phyloP scores from a whole-genome alignment of 2,329 filamentous ascomycete genomes.

The Hymenoscyphus scutula region DNA sequence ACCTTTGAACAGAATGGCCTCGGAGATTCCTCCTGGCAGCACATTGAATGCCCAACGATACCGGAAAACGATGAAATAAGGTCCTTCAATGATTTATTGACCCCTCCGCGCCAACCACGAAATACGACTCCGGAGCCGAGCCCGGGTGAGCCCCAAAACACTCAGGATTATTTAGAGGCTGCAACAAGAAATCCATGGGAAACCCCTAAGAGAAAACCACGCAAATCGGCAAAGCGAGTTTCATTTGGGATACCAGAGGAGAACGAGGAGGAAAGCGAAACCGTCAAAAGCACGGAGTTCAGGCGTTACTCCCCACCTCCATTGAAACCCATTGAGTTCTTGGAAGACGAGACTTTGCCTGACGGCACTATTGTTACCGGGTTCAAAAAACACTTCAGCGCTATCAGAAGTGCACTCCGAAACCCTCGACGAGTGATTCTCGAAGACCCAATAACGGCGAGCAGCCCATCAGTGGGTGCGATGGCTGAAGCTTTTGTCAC shows the following conservation, averaged over 20 bases:
- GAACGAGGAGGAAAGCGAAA: slow-evolving; percentile 13
- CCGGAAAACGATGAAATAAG: slow-evolving; percentile 18
- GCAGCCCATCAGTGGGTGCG: slow-evolving; percentile 44
- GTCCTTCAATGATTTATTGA: slow-evolving; percentile 27
- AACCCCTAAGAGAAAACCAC: slow-evolving; percentile 18
- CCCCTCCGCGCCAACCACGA: slow-evolving; percentile 20
- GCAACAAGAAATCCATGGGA: slow-evolving; percentile 33
- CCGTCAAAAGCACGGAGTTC: background rate
- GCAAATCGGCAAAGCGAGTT: slow-evolving; percentile 29
- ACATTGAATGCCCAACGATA: slow-evolving; percentile 18
- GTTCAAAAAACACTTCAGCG: slow-evolving; percentile 25
- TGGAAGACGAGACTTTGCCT: slow-evolving; percentile 20
- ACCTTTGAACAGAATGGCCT: background rate
- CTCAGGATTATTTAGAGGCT: slow-evolving; percentile 28
- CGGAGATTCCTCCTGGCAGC: slow-evolving; percentile 18
- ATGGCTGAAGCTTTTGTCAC: slow-evolving; percentile 50
- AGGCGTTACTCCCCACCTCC: slow-evolving; percentile 25
- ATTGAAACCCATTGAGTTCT: slow-evolving; percentile 8
- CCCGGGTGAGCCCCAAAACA: slow-evolving; percentile 16
- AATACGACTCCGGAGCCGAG: no score
- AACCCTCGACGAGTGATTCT: slow-evolving; percentile 22
- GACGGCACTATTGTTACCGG: slow-evolving; percentile 19
- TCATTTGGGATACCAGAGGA: slow-evolving; percentile 29
- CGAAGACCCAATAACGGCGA: slow-evolving; percentile 15
- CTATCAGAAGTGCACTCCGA: slow-evolving; percentile 16